Base-by-base conservation (phyloP, 352 stramenopile species). In the Phytophthora megakarya region DNA sequence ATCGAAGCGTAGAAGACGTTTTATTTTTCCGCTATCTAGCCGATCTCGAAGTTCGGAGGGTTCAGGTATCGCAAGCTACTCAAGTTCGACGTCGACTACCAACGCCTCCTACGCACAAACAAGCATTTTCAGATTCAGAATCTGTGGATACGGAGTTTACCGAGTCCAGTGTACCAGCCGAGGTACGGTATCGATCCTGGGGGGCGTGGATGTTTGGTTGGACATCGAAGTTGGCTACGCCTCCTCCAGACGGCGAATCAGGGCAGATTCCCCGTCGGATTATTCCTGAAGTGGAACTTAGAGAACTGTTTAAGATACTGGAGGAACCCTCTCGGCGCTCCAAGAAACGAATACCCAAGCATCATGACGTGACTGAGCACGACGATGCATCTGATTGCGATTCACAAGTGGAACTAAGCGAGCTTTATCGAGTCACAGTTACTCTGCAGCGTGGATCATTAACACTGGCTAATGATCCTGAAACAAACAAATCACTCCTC, bases 301-400 rank as follows among this genome's bases (percentile, higher is more conserved):
- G 84, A 15, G 86, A 96, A 56, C 56, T 96, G n/a, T 96, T 92
- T 52, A 90, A 92, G 44, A 93, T 96, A 50, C 68, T 96, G 21
- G 88, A 94, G 46, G 86, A 93, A 15, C 84, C 88, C 33, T 80
- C 75, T 25, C 88, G 86, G 56, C 72, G 80, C 6, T 78, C 71
- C 3, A 92, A 92, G 47, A 84, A 82, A 42, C 68, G 69, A 5
- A 38, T 63, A 18, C 73, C 83, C 23, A 69, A 76, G n/a, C 61
- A 79, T 58, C 63, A 65, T 55, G 53, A 64, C 6, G 39, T 51
- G 23, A 47, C 61, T 16, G 59, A 30, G 5, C 72, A 72, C 40
- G 66, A 74, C 8, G 52, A 76, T 13, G 53, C 57, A 43, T 59
- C 67, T 21, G 75, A 81, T 43, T 69, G 64, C 38, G 70, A 82